These are phyloP conservation scores for Fraxinus angustifolia DNA, from an alignment of 305 asterid species.

Conservation along the genomic window DNA sequence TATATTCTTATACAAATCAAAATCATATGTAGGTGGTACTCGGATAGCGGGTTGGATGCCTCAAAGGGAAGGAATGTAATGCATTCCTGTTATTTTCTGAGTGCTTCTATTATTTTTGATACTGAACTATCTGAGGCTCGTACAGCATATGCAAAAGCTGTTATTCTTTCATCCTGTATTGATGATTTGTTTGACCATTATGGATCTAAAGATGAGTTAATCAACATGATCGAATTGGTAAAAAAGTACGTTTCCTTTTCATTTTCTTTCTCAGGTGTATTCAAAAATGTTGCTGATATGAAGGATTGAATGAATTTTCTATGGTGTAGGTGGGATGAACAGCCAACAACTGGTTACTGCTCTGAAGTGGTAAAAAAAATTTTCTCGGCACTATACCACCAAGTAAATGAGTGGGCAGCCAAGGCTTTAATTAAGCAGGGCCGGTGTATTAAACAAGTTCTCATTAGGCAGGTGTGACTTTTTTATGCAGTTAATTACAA, in stretches of 20 bases:
- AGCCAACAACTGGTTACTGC: constrained; percentile 18
- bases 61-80: constrained; percentile 23
- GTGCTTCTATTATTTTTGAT: constrained; percentile 27
- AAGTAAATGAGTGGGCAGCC: constrained; percentile 36
- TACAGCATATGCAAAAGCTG: constrained; percentile 22
- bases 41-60: constrained; percentile 30
- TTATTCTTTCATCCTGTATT: constrained; percentile 21
- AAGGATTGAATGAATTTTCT: not conserved
- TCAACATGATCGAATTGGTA: constrained; percentile 30
- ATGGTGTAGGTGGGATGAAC: constrained; percentile 37
- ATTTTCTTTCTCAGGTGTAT: not conserved
- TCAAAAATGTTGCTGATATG: not conserved
- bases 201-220: constrained; percentile 37
- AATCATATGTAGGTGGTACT: constrained; percentile 31
- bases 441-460: constrained; percentile 26
- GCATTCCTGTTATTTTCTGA: constrained; percentile 20
- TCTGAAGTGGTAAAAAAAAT: constrained; percentile 34
- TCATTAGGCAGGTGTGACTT: constrained; percentile 27
- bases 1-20: not conserved
- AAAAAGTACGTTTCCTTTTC: constrained; percentile 20
- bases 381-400: constrained; percentile 28
- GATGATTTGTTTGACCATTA: constrained; percentile 40
- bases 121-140: constrained; percentile 34
- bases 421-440: constrained; percentile 33
- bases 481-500: not conserved